phyloP scores from a whole-genome alignment of 345 rosid genomes.

The Heritiera fomes region DNA sequence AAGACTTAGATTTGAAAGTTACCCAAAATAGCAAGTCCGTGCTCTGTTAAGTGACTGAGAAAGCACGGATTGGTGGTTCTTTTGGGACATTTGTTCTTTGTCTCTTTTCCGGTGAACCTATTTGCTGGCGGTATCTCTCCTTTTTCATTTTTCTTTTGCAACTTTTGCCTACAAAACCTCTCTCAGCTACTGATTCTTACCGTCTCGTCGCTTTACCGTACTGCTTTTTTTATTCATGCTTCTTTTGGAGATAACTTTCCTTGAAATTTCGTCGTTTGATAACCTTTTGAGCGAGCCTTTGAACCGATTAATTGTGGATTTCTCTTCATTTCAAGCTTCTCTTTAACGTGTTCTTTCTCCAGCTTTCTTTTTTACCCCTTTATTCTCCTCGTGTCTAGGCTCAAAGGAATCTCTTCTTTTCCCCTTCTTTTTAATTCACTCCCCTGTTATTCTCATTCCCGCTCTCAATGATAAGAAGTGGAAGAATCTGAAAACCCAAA shows the following conservation, averaged over 20 bases:
- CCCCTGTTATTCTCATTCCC: conserved; percentile 4
- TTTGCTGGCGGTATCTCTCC: background rate
- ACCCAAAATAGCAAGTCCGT: background rate
- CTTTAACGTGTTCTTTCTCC: conserved; percentile 33
- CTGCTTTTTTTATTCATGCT: background rate
- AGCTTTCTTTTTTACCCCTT: conserved; percentile 30
- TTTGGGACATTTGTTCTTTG: conserved; percentile 18
- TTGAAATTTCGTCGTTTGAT: conserved; percentile 45
- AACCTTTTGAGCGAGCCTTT: conserved; percentile 18
- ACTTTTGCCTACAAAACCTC: conserved; percentile 21
- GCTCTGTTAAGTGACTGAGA: background rate
- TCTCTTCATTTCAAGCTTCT: conserved; percentile 39
- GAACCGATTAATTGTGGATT: conserved; percentile 23
- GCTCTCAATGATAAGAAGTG: conserved; percentile 36
- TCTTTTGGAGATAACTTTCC: conserved; percentile 38
- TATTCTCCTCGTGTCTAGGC: conserved; percentile 46
- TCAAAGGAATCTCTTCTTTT: conserved; percentile 43
- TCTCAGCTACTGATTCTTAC: conserved; percentile 9
- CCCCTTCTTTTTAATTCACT: conserved; percentile 18
- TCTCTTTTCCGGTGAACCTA: conserved; percentile 24
- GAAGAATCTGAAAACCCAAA: conserved; percentile 24
- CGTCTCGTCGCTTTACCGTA: background rate
- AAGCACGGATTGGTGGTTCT: conserved; percentile 10
- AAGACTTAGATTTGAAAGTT: background rate
- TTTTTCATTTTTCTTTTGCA: conserved; percentile 20